Percentiles rank a stretch among this genome's conserved stretches.
These are phyloP conservation scores for Nothophoma quercina DNA, from an alignment of 2,329 filamentous ascomycete genomes.

Conservation along the genomic window DNA sequence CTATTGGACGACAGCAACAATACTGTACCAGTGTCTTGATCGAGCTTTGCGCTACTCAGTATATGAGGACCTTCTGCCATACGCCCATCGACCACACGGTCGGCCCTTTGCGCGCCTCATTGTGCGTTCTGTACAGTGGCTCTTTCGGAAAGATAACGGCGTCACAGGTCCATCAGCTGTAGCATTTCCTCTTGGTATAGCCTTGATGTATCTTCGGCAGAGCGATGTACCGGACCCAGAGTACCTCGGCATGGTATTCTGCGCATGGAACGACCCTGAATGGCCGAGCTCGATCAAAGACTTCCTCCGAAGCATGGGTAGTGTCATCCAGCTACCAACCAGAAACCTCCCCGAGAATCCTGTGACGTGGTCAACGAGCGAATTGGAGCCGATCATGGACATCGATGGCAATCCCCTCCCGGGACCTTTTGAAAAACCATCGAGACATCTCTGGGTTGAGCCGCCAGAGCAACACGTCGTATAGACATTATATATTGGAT, in stretches of 20 bases:
- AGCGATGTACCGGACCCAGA: constrained; percentile 22
- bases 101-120: constrained; percentile 36
- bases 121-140: constrained; percentile 29
- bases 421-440: constrained; percentile 1
- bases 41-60: constrained; percentile 17
- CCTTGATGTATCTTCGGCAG: constrained; percentile 28
- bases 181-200: constrained; percentile 32
- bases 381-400: constrained; percentile 5
- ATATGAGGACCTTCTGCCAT: constrained; percentile 12
- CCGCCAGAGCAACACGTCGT: no score
- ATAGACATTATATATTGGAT: constrained; percentile 15
- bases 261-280: constrained; percentile 24
- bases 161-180: constrained; percentile 28
- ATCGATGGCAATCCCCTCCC: not conserved
- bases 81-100: constrained; percentile 28
- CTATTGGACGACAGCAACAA: constrained; percentile 36
- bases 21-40: constrained; percentile 33
- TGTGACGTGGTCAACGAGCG: constrained; percentile 7
- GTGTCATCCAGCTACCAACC: not conserved
- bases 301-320: constrained; percentile 33
- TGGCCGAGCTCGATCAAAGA: constrained; percentile 29
- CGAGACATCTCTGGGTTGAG: not conserved
- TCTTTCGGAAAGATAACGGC: constrained; percentile 32
- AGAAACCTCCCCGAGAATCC: not conserved
- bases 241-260: constrained; percentile 23